Conservation (phyloP, 129 eudicot species). For the Daucus carota region DH1_v3.0 NC_030381.2:8228501-8229000, state of each 20-base stretch:
- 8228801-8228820: slow-evolving; percentile 33
- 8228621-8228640: slow-evolving; percentile 93
- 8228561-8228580: slow-evolving; percentile 70
- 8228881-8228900: slow-evolving; percentile 17
- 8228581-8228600: slow-evolving; percentile 66
- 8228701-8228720: slow-evolving; percentile 24
- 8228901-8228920: slow-evolving; percentile 18
- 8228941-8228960: neutral
- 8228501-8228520: slow-evolving; percentile 59
- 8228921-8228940: slow-evolving; percentile 17
- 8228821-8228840: slow-evolving; percentile 22
- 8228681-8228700: slow-evolving; percentile 32
- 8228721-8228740: slow-evolving; percentile 30
- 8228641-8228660: slow-evolving; percentile 34
- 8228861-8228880: slow-evolving; percentile 23
- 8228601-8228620: slow-evolving; percentile 65
- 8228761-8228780: slow-evolving; percentile 62
- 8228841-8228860: slow-evolving; percentile 28
- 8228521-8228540: slow-evolving; percentile 77
- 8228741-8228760: slow-evolving; percentile 72
- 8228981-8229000: neutral
- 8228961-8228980: slow-evolving; percentile 1
- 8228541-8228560: slow-evolving; percentile 73
- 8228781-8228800: slow-evolving; percentile 87
- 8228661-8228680: slow-evolving; percentile 24